These are phyloP conservation scores for Penicillium sp. DNA, from an alignment of 2,329 filamentous ascomycete genomes.

Conservation along the genomic window DNA sequence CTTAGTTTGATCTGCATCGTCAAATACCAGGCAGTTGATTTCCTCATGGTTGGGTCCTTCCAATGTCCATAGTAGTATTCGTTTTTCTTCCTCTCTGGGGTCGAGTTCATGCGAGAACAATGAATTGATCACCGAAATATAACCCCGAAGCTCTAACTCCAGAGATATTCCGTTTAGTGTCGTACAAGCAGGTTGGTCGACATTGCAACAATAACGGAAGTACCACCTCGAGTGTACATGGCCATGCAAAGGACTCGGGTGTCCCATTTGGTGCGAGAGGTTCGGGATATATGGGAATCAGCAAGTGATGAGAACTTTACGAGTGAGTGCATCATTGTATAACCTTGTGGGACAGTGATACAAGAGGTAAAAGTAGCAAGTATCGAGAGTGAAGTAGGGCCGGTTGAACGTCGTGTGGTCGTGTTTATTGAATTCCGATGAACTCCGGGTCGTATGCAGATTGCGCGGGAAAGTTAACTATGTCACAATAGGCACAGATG, in stretches of 20 bases:
- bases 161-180: conserved; percentile 10
- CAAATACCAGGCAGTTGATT: not conserved
- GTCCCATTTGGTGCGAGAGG: not conserved
- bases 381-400: not conserved
- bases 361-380: not conserved
- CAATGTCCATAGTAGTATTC: no score
- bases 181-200: conserved; percentile 17
- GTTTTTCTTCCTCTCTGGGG: not conserved
- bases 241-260: not conserved
- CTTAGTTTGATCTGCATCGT: not conserved
- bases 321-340: conserved; percentile 5
- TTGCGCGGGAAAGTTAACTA: not conserved
- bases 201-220: conserved; percentile 22
- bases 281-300: not conserved
- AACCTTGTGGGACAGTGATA: not conserved
- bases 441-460: not conserved
- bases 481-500: not conserved
- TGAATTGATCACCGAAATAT: not conserved
- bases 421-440: not conserved
- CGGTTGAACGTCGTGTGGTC: not conserved
- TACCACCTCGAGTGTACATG: conserved; percentile 1
- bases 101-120: not conserved
- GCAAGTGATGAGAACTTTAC: not conserved
- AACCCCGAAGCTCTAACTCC: conserved; percentile 3
- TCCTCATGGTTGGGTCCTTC: not conserved